phyloP scores from a whole-genome alignment of 768 basidiomycete genomes.

The Termitomyces bulborhizus region DNA sequence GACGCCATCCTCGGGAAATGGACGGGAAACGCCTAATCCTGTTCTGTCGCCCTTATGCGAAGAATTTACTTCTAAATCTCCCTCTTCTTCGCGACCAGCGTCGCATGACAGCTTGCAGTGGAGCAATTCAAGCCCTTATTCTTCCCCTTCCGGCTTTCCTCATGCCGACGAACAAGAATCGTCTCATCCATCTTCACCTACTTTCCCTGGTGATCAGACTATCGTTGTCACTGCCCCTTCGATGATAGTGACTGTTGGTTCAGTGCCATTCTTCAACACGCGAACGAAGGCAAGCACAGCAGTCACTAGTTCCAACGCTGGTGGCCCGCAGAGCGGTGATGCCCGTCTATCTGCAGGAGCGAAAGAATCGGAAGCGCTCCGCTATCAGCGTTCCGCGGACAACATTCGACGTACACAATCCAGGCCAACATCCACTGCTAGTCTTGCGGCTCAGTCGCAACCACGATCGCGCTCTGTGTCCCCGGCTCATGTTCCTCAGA shows the following conservation, averaged over 20 bases:
- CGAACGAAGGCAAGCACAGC: slow-evolving; percentile 8
- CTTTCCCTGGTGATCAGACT: slow-evolving; percentile 30
- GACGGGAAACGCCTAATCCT: slow-evolving; percentile 20
- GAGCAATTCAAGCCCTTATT: slow-evolving; percentile 18
- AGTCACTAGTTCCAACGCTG: slow-evolving; percentile 11
- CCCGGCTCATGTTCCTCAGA: slow-evolving; percentile 65
- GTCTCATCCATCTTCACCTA: slow-evolving; percentile 30
- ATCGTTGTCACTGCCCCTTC: slow-evolving; percentile 29
- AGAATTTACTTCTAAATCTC: slow-evolving; percentile 15
- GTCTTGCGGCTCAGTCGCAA: slow-evolving; percentile 22
- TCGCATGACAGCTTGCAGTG: slow-evolving; percentile 25
- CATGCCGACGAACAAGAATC: slow-evolving; percentile 13
- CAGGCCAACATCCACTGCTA: slow-evolving; percentile 24
- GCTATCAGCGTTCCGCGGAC: slow-evolving; percentile 18
- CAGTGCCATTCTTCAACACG: slow-evolving; percentile 18
- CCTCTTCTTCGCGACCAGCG: slow-evolving; percentile 20
- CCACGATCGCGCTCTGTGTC: slow-evolving; percentile 45
- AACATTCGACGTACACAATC: slow-evolving; percentile 15
- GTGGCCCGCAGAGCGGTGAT: slow-evolving; percentile 13
- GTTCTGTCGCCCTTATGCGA: slow-evolving; percentile 26
- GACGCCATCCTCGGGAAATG: slow-evolving; percentile 18
- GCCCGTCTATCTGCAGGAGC: slow-evolving; percentile 18
- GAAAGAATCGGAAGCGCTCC: slow-evolving; percentile 20
- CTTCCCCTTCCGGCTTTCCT: slow-evolving; percentile 16
- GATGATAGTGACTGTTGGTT: slow-evolving; percentile 16